Base-by-base conservation (phyloP, 108 stramenopile species). In the Aureococcus anophagefferens region DNA sequence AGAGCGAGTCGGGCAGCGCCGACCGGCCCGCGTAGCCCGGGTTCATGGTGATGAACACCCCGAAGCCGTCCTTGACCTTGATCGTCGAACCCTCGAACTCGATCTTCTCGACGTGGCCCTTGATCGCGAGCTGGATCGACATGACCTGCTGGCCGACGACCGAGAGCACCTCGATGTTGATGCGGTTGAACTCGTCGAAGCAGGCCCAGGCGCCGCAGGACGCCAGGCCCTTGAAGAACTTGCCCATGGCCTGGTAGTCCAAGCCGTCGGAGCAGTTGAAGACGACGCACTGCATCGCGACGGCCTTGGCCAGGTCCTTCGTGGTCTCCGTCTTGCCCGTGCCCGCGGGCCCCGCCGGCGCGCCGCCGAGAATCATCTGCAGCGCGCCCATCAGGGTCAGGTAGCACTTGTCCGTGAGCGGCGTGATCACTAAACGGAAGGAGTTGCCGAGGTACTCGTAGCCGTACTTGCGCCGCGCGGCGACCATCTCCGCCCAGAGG, bases 161-260 rank as follows among this genome's bases (percentile, higher is more conserved):
- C 1, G 83, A 84, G 30, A 88, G 77, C 65, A 88, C 88, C 76
- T 88, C 88, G 37, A 88, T 85, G 46, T 88, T 83, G 79, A 88
- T 88, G 31, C 88, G 84, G 74, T 88, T 88, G 77, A 88, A 88
- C 72, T 88, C 88, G 67, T 88, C 88, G 66, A 88, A 88, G 81
- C 88, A 88, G 0, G 86, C 88, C 88, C 88, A 88, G 29, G 86
- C 86, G 34, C 88, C 88, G 66, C 86, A 84, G 30, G 81, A 63
- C 25, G 83, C 85, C 13, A 88, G 72, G 17, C 88, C 88, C 67
- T 86, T 86, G 81, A 88, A 88, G 72, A 88, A 87, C 68, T 85
- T 85, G 35, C 84, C 87, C 85, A 88, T 88, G 69, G 85, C 85
- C 65, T 86, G 80, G 76, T 85, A 88, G 68, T 86, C 86, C 7